A percentile compares a stretch with the other conserved stretches of the same genome.
phyloP scores from a whole-genome alignment of 371 early-diverging fungal species.

The Apophysomyces sp. region DNA sequence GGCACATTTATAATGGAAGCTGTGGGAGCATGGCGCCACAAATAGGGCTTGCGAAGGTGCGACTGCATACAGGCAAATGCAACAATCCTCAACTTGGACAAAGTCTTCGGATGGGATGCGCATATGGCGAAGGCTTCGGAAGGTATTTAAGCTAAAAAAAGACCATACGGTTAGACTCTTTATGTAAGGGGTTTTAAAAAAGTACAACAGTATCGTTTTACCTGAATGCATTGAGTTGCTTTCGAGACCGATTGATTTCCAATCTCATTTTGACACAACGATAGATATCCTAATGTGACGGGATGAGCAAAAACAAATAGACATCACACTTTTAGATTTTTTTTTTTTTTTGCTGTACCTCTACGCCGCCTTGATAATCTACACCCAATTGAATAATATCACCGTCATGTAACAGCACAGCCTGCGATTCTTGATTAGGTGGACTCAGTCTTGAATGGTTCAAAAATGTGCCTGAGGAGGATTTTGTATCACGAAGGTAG shows the following conservation, averaged over 20 bases:
- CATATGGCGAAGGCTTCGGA: slow-evolving; percentile 12
- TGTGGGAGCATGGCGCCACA: slow-evolving; percentile 93
- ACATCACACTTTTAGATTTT: background rate
- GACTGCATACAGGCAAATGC: slow-evolving; percentile 91
- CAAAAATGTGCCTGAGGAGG: slow-evolving; percentile 94
- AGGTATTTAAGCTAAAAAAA: slow-evolving; percentile 9
- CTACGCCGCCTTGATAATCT: slow-evolving; percentile 92
- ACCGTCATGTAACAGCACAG: slow-evolving; percentile 80
- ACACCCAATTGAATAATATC: slow-evolving; percentile 93
- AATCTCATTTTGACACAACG: slow-evolving; percentile 78
- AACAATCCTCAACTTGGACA: slow-evolving; percentile 72
- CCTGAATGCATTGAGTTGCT: slow-evolving; percentile 57
- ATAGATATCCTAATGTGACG: slow-evolving; percentile 47
- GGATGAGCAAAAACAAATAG: slow-evolving; percentile 3
- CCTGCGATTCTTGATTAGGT: slow-evolving; percentile 77
- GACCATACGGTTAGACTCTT: background rate
- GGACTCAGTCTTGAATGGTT: slow-evolving; percentile 87
- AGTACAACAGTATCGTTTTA: slow-evolving; percentile 14
- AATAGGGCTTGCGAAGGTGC: slow-evolving; percentile 93
- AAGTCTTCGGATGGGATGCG: background rate
- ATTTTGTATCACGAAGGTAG: slow-evolving; percentile 87
- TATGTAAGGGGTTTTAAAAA: background rate
- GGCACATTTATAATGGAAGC: slow-evolving; percentile 93
- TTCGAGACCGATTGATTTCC: slow-evolving; percentile 67
- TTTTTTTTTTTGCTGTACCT: slow-evolving; percentile 44